Percentiles rank a stretch among this genome's conserved stretches.
Conservation (phyloP, 495 filamentous ascomycete genomes). For the Ramalina intermedia region DNA sequence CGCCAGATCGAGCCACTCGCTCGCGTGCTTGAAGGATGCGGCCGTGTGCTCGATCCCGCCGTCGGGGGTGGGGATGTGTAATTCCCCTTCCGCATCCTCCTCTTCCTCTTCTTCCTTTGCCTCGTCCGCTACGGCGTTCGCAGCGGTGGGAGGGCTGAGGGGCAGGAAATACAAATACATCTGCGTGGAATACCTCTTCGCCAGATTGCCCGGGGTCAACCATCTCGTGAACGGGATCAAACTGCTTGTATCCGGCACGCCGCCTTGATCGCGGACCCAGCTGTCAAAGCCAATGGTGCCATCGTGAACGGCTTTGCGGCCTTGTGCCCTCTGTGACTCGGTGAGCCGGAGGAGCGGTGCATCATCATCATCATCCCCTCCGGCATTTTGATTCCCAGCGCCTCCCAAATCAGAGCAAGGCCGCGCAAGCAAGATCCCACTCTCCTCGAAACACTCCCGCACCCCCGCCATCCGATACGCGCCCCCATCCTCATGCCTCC, state of each 20-base stretch:
- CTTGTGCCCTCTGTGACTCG: slow-evolving; percentile 45
- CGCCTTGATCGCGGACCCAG: slow-evolving; percentile 51
- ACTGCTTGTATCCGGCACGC: slow-evolving; percentile 48
- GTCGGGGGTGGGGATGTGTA: slow-evolving; percentile 55
- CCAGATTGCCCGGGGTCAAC: slow-evolving; percentile 63
- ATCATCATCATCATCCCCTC: not conserved
- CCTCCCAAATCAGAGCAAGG: too few species aligned
- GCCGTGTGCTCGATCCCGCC: slow-evolving; percentile 76
- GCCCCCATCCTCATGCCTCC: slow-evolving; percentile 49
- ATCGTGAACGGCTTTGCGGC: slow-evolving; percentile 51
- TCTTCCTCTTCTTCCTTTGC: slow-evolving; percentile 5
- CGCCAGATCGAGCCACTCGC: slow-evolving; percentile 52
- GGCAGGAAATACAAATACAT: slow-evolving; percentile 97
- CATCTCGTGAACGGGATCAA: slow-evolving; percentile 81
- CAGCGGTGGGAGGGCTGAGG: slow-evolving; percentile 25
- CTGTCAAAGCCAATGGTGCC: slow-evolving; percentile 44
- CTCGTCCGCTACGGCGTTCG: slow-evolving; percentile 9
- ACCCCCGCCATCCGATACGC: slow-evolving; percentile 68
- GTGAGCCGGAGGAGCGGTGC: slow-evolving; percentile 25
- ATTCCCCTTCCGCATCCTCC: slow-evolving; percentile 8
- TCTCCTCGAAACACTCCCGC: slow-evolving; percentile 89
- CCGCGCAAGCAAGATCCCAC: slow-evolving; percentile 70
- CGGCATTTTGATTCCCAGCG: too few species aligned
- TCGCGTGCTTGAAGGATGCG: slow-evolving; percentile 56
- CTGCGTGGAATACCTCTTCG: slow-evolving; percentile 74